Evolutionary conservation across 1,284 basidiomycete genomes (phyloP).

Genomic region (Mrakiaceae sp.): DNA sequence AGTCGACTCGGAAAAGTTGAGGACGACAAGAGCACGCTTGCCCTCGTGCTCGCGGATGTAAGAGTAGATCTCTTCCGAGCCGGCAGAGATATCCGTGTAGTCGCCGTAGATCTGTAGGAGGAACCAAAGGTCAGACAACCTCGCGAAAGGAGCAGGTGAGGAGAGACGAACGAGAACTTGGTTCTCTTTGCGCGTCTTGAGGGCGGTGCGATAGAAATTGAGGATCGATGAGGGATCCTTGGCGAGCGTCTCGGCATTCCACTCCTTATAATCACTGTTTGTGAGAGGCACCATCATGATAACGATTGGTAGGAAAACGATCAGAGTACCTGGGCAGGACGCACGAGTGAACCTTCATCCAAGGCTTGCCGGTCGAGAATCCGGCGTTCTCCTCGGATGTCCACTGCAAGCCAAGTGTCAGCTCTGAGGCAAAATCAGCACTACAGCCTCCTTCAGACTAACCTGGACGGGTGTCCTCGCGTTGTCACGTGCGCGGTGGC

Average conservation of each 20-base stretch:
- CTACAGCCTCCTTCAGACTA: background rate
- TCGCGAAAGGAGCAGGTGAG: background rate
- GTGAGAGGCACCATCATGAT: background rate
- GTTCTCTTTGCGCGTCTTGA: constrained; percentile 45
- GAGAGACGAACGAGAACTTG: constrained; percentile 42
- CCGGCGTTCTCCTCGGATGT: constrained; percentile 46
- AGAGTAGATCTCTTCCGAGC: constrained; percentile 46
- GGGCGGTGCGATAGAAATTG: constrained; percentile 48
- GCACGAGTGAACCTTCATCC: constrained; percentile 61
- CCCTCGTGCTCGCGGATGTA: constrained; percentile 42
- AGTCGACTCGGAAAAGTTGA: constrained; percentile 42
- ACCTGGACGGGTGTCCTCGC: constrained; percentile 35
- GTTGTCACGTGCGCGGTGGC: constrained; percentile 58
- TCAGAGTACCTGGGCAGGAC: background rate
- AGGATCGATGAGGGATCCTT: constrained; percentile 44
- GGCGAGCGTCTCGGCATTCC: constrained; percentile 50
- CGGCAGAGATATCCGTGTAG: constrained; percentile 42
- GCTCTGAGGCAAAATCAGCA: too few species aligned
- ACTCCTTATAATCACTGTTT: constrained; percentile 42
- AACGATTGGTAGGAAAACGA: background rate
- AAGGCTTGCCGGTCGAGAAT: constrained; percentile 48
- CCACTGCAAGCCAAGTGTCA: constrained; percentile 39
- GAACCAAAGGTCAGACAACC: background rate
- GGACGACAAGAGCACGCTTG: constrained; percentile 37
- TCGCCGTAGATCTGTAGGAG: constrained; percentile 44